Base-by-base conservation (phyloP, 2,329 filamentous ascomycete genomes). In the Sarocladium oryzae region DNA sequence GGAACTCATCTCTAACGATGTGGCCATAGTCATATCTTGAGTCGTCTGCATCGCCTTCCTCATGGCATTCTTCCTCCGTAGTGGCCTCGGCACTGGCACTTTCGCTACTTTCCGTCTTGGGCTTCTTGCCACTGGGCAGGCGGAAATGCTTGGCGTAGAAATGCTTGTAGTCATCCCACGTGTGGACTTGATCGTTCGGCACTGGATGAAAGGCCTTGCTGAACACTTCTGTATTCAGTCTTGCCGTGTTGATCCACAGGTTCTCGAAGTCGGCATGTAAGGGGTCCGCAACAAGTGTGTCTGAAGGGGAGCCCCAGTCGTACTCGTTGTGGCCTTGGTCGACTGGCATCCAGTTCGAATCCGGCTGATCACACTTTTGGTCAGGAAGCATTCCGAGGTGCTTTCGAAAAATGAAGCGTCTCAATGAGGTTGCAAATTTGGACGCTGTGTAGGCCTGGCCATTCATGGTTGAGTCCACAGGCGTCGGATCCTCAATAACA, bases 321-420 rank as follows among this genome's bases (percentile, higher is more conserved):
- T 88, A 86, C 32, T 81, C 70, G 68, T 96, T 96, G 49, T 80
- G 78, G 41, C 79, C 81, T 49, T 81, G 78, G 52, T 78, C 77
- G 1, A 91, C 81, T 0, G 89, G 88, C 50, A 85, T 81, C 59
- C 89, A 91, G 69, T 96, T 96, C 51, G 78, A 75, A 59, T 87
- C 79, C 4, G 84, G 76, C 2, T 68, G 71, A 54, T 85, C 86
- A 59, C 85, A 82, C 30, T 75, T 72, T 66, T 96, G 89, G 8
- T 88, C 76, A 0, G 85, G 84, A 9, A 96, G 75, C 8, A 96
- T 77, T 38, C 92, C 92, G 2, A 96, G 79, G 64, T 96, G 92
- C 71, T 96, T 95, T 58, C 91, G 83, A 82, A 89, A 96, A 56
- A 96, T 81, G 64, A 90, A 83, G 32, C 91, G 82, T 20, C 92